Evolutionary conservation across 768 basidiomycete genomes (phyloP).

Genomic region (Mycena sanguinolenta): DNA sequence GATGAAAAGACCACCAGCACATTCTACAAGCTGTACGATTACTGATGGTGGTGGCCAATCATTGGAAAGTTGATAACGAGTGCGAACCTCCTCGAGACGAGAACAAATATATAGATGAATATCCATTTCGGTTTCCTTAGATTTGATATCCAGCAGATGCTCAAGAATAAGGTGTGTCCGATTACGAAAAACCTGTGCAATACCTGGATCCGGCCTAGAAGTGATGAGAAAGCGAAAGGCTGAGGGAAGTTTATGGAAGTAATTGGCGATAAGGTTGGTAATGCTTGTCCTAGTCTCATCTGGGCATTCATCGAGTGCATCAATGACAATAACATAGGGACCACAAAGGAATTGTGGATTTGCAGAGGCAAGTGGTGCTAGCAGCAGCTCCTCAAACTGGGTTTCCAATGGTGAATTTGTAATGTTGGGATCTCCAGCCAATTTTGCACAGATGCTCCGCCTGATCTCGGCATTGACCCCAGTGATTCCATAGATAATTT

Average conservation of each 20-base stretch:
- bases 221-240: neutral
- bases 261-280: neutral
- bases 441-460: neutral
- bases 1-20: too few relatives aligned
- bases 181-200: neutral
- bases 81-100: neutral
- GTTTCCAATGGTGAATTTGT: neutral
- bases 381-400: neutral
- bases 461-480: neutral
- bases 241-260: neutral
- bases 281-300: neutral
- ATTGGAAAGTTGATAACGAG: too few relatives aligned
- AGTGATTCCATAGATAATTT: neutral
- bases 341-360: neutral
- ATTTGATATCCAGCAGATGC: neutral
- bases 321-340: neutral
- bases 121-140: neutral
- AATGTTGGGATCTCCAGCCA: neutral
- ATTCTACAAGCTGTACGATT: too few relatives aligned
- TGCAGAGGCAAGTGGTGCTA: neutral
- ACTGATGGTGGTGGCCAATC: too few relatives aligned
- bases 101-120: neutral
- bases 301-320: conserved; percentile 4
- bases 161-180: neutral
- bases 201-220: neutral